Percentiles rank a stretch among this genome's conserved stretches.
Evolutionary conservation across 495 filamentous ascomycete genomes (phyloP).

Genomic region (Penicillium waksmanii): DNA sequence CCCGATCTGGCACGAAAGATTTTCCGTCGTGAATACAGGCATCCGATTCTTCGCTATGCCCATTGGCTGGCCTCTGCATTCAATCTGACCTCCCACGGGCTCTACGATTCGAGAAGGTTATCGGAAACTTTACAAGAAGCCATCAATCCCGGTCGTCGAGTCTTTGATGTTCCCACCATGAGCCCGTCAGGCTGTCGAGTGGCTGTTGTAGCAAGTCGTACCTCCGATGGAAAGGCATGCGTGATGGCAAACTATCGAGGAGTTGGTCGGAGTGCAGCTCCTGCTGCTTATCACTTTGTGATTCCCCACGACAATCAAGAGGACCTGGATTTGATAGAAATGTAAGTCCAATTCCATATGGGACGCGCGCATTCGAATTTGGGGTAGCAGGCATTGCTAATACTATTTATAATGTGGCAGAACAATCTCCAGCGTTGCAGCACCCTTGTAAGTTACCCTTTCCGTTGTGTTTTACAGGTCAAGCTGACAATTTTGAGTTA

Average conservation of each 20-base stretch:
- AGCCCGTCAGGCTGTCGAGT: constrained; percentile 9
- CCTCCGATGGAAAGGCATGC: constrained; percentile 23
- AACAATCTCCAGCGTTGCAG: constrained; percentile 22
- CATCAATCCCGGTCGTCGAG: constrained; percentile 10
- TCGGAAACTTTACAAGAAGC: constrained; percentile 10
- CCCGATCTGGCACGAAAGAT: neutral
- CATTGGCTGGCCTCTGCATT: neutral
- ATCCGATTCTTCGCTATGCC: neutral
- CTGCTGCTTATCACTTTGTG: constrained; percentile 25
- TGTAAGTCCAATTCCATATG: constrained; percentile 15
- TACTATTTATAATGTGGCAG: neutral
- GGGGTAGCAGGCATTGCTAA: neutral
- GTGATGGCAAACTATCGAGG: constrained; percentile 29
- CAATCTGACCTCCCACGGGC: constrained; percentile 5
- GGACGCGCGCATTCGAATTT: neutral
- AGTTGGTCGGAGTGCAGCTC: neutral
- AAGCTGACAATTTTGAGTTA: constrained; percentile 25
- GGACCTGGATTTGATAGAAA: constrained; percentile 20
- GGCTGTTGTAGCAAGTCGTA: constrained; percentile 25
- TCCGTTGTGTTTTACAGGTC: neutral
- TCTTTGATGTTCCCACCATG: constrained; percentile 21
- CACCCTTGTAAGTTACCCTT: constrained; percentile 22
- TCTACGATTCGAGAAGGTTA: constrained; percentile 15
- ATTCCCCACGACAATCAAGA: constrained; percentile 11
- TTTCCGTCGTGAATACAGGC: neutral